phyloP scores from a whole-genome alignment of 2,329 filamentous ascomycete genomes.

The Penicillium sp. region DNA sequence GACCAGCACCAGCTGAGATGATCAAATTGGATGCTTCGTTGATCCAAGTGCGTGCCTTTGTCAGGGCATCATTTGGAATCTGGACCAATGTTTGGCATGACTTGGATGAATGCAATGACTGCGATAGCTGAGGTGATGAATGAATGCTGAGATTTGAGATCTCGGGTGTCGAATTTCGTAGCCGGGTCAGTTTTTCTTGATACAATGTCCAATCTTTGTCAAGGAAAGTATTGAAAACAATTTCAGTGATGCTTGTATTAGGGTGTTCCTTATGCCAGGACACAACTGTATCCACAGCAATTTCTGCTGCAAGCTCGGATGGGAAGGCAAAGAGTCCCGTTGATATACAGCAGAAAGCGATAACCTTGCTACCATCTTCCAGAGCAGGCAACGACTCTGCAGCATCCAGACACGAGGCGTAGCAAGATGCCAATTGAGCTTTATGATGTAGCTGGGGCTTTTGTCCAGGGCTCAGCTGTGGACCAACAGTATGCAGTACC shows the following conservation, averaged over 20 bases:
- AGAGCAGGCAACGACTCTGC: conserved; percentile 12
- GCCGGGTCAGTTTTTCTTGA: background rate
- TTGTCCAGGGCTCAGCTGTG: conserved; percentile 9
- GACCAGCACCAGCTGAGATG: conserved; percentile 22
- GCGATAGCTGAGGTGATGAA: background rate
- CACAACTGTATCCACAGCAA: conserved; percentile 17
- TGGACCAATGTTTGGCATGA: background rate
- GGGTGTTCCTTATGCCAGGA: conserved; percentile 16
- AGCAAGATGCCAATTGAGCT: conserved; percentile 19
- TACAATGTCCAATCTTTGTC: conserved; percentile 19
- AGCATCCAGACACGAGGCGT: conserved; percentile 16
- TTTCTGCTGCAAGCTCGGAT: conserved; percentile 13
- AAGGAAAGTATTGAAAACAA: conserved; percentile 25
- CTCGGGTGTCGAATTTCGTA: no score
- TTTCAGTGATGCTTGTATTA: conserved; percentile 17
- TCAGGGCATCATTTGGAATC: background rate
- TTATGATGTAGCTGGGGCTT: conserved; percentile 7
- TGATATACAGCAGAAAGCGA: conserved; percentile 27
- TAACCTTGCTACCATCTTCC: conserved; percentile 16
- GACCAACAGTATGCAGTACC: conserved; percentile 26
- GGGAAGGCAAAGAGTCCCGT: conserved; percentile 27
- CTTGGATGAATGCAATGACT: background rate
- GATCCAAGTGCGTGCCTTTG: conserved; percentile 18
- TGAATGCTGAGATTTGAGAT: background rate
- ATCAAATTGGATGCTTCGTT: conserved; percentile 19